Conservation (phyloP, 225 moss, liverwort and hornwort genomes). For the Bryoerythrophyllum caledonicum region DNA sequence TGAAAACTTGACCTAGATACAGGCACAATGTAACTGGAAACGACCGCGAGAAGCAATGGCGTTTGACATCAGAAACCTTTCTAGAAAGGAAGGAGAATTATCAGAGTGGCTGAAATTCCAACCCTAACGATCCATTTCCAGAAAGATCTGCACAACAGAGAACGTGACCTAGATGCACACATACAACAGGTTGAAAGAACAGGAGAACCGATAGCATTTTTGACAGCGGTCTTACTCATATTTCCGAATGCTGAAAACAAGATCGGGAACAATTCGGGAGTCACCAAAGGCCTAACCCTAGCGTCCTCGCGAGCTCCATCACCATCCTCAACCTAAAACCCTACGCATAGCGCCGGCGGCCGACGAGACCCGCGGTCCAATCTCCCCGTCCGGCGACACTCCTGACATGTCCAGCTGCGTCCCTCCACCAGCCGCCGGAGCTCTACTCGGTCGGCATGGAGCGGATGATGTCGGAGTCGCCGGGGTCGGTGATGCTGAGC, state of each 20-base stretch:
- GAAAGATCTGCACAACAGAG: no score
- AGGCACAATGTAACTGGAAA: no score
- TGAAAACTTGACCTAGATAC: no score
- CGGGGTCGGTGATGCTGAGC: constrained; percentile 57
- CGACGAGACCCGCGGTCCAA: neutral
- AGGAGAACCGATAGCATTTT: neutral
- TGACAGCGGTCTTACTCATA: constrained; percentile 22
- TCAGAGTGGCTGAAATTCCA: no score
- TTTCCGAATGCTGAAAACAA: constrained; percentile 24
- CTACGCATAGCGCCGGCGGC: neutral
- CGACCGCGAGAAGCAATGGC: no score
- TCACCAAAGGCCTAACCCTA: constrained; percentile 14
- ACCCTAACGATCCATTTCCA: no score
- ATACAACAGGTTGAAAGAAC: neutral
- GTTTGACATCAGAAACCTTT: no score
- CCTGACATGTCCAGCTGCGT: neutral
- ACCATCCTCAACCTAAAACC: neutral
- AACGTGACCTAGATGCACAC: neutral
- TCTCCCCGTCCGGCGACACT: constrained; percentile 1
- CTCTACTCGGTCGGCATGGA: constrained; percentile 57
- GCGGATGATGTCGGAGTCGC: constrained; percentile 63
- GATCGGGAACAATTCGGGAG: neutral
- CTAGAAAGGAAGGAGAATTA: no score
- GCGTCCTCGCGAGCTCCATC: neutral
- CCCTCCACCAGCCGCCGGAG: neutral